phyloP scores from a whole-genome alignment of 257 asterid genomes.

The Ilex asprella region DNA sequence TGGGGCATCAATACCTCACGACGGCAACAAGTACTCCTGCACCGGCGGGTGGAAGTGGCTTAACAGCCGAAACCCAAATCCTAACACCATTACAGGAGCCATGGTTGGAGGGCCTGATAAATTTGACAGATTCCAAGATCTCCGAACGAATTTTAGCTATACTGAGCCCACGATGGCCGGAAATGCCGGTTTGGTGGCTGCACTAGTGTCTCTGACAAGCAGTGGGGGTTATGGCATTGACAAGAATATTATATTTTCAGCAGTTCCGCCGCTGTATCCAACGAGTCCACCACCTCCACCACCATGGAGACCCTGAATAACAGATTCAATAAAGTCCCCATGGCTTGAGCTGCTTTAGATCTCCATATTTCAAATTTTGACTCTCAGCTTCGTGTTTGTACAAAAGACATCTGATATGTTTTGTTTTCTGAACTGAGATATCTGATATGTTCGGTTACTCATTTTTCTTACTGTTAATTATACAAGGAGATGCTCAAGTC shows the following conservation, averaged over 20 bases:
- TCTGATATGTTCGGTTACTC: neutral
- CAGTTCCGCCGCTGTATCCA: conserved; percentile 69
- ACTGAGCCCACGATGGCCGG: conserved; percentile 88
- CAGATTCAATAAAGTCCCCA: neutral
- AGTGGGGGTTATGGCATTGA: conserved; percentile 53
- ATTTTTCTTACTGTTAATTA: no score
- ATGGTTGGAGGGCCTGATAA: conserved; percentile 91
- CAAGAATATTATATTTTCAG: conserved; percentile 56
- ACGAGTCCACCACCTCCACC: conserved; percentile 72
- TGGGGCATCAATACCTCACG: conserved; percentile 67
- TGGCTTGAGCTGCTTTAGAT: no score
- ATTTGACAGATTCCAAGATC: conserved; percentile 60
- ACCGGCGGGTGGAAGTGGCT: conserved; percentile 74
- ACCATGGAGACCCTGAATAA: conserved; percentile 69
- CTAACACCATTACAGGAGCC: conserved; percentile 65
- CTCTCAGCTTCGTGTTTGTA: neutral
- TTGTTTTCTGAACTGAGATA: no score
- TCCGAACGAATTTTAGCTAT: conserved; percentile 53
- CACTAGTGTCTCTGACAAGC: conserved; percentile 62
- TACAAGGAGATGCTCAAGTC: no score
- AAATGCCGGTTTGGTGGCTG: conserved; percentile 88
- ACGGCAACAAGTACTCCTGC: conserved; percentile 53
- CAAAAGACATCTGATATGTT: no score
- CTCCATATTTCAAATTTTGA: no score
- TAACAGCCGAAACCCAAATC: conserved; percentile 45